Conservation (phyloP, 176 grass and related monocot species). For the Hordeum marinum region DNA sequence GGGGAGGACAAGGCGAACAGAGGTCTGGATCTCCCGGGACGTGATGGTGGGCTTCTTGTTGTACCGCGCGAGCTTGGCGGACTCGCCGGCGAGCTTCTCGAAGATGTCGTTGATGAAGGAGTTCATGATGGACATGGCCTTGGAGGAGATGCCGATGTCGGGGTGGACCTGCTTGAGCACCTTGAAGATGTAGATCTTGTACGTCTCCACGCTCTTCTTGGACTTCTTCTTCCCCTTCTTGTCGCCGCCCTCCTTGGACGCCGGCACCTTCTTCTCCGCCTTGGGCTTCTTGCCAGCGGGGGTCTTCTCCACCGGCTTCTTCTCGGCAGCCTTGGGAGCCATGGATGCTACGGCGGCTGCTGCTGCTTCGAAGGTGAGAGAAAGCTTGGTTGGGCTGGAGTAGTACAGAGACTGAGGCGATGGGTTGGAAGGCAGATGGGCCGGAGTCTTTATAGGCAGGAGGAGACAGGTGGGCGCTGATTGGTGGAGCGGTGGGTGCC, state of each 20-base stretch:
- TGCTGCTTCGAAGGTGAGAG: no score
- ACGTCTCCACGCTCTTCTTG: slow-evolving; percentile 65
- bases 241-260: not conserved
- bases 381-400: no score
- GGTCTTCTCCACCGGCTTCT: not conserved
- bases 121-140: slow-evolving; percentile 98
- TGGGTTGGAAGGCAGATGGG: no score
- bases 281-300: not conserved
- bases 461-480: no score
- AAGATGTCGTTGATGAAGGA: slow-evolving; percentile 90
- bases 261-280: not conserved
- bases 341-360: not conserved
- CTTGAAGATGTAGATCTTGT: slow-evolving; percentile 98
- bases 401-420: no score
- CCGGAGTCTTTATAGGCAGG: no score
- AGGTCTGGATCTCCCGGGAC: slow-evolving; percentile 55
- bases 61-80: slow-evolving; percentile 26
- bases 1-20: slow-evolving; percentile 59
- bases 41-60: slow-evolving; percentile 69
- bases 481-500: no score
- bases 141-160: slow-evolving; percentile 82
- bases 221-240: slow-evolving; percentile 44
- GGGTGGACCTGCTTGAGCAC: slow-evolving; percentile 92
- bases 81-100: slow-evolving; percentile 62
- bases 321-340: not conserved